phyloP scores from a whole-genome alignment of 2,329 filamentous ascomycete genomes.

The Tolypocladium tundrense region DNA sequence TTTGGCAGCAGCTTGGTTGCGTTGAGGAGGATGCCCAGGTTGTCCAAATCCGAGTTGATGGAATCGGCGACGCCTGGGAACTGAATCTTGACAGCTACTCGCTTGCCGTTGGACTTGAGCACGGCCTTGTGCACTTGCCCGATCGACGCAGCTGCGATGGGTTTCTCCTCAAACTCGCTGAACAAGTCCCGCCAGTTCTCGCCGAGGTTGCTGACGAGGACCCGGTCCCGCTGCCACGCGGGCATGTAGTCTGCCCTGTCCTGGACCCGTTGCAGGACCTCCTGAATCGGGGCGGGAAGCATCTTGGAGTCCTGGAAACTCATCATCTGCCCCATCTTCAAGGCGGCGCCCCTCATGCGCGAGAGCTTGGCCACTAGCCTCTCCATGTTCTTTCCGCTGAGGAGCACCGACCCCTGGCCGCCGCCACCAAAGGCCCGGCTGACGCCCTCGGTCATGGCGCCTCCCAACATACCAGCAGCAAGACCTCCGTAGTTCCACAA shows the following conservation, averaged over 20 bases:
- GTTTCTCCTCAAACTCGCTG: constrained; percentile 74
- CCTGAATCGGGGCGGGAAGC: constrained; percentile 76
- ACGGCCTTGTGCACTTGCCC: constrained; percentile 88
- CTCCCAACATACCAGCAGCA: constrained; percentile 90
- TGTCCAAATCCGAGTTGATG: constrained; percentile 93
- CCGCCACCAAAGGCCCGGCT: constrained; percentile 66
- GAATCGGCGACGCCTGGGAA: constrained; percentile 94
- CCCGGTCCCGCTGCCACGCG: constrained; percentile 78
- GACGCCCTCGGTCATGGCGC: constrained; percentile 76
- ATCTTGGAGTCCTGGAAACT: constrained; percentile 97
- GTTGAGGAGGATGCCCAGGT: constrained; percentile 80
- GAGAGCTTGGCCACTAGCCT: constrained; percentile 86
- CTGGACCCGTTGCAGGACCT: constrained; percentile 87
- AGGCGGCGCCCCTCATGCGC: constrained; percentile 90
- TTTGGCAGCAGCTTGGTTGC: constrained; percentile 84
- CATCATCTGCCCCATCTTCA: constrained; percentile 96
- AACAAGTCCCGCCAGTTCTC: constrained; percentile 78
- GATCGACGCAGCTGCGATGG: constrained; percentile 91
- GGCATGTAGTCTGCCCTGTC: constrained; percentile 98
- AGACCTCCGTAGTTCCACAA: constrained; percentile 93
- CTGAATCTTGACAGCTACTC: constrained; percentile 92
- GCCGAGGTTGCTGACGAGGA: constrained; percentile 70
- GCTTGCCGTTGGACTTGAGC: constrained; percentile 61
- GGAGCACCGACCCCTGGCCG: constrained; percentile 64
- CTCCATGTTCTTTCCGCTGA: constrained; percentile 87